Percentiles rank a stretch among this genome's conserved stretches.
These are phyloP conservation scores for Microcyclosporella mali DNA, from an alignment of 2,329 filamentous ascomycete genomes.

Conservation along the genomic window DNA sequence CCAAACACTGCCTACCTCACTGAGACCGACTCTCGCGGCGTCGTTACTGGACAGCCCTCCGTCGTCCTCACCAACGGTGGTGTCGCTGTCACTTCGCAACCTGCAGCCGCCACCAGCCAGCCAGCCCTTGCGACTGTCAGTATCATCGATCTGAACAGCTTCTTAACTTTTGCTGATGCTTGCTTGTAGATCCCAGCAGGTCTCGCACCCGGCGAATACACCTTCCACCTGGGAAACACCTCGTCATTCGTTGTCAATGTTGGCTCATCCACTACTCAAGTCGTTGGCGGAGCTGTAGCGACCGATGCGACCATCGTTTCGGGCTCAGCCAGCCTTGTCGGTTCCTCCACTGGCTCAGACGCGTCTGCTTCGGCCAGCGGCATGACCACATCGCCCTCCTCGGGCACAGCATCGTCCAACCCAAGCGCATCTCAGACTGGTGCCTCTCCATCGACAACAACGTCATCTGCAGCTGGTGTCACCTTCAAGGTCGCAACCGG, in stretches of 20 bases:
- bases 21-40: conserved; percentile 44
- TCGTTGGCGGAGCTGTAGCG: conserved; percentile 25
- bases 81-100: conserved; percentile 29
- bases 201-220: conserved; percentile 31
- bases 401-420: background rate
- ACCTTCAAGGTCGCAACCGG: conserved; percentile 29
- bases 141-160: conserved; percentile 27
- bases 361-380: conserved; percentile 5
- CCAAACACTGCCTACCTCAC: conserved; percentile 41
- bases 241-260: conserved; percentile 31
- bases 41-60: conserved; percentile 45
- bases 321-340: conserved; percentile 9
- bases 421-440: conserved; percentile 2
- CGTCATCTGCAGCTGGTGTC: conserved; percentile 22
- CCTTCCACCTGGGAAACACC: conserved; percentile 24
- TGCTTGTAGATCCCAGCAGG: conserved; percentile 34
- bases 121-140: conserved; percentile 9
- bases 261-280: conserved; percentile 27
- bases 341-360: conserved; percentile 5
- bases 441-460: conserved; percentile 7
- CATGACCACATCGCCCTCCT: no score
- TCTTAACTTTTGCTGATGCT: background rate
- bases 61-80: conserved; percentile 13
- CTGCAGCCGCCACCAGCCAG: conserved; percentile 25
- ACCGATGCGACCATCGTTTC: conserved; percentile 13